These are phyloP conservation scores for Blastobotrys americana DNA, from an alignment of 805 yeast genomes.

Conservation along the genomic window DNA sequence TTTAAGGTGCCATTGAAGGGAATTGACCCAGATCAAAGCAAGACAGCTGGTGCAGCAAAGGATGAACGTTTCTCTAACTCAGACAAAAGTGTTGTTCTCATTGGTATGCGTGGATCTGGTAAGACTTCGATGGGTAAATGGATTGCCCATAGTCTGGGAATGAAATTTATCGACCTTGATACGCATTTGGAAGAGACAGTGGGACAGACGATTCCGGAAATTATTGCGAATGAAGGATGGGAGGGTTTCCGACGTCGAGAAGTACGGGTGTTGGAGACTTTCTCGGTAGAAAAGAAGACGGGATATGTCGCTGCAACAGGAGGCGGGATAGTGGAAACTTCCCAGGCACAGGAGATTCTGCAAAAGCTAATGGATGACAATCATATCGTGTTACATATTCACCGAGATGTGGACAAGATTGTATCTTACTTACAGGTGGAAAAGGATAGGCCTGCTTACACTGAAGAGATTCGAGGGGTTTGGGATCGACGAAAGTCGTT, in stretches of 20 bases:
- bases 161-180: constrained; percentile 67
- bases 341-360: constrained; percentile 57
- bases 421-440: constrained; percentile 68
- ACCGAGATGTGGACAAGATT: constrained; percentile 78
- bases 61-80: constrained; percentile 25
- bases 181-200: constrained; percentile 51
- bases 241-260: constrained; percentile 74
- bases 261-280: constrained; percentile 45
- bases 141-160: constrained; percentile 61
- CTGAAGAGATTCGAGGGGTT: constrained; percentile 70
- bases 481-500: constrained; percentile 76
- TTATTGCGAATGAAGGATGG: constrained; percentile 74
- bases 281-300: constrained; percentile 35
- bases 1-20: constrained; percentile 68
- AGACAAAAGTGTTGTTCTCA: constrained; percentile 58
- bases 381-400: constrained; percentile 84
- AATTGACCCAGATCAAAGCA: constrained; percentile 32
- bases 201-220: constrained; percentile 33
- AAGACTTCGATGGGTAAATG: constrained; percentile 80
- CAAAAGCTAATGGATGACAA: constrained; percentile 47
- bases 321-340: constrained; percentile 87
- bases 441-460: constrained; percentile 80
- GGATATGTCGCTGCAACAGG: constrained; percentile 85
- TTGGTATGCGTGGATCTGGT: constrained; percentile 99
- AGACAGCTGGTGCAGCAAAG: constrained; percentile 32